Conservation (phyloP, 2,329 filamentous ascomycete genomes). For the Venturia carpophila region DNA sequence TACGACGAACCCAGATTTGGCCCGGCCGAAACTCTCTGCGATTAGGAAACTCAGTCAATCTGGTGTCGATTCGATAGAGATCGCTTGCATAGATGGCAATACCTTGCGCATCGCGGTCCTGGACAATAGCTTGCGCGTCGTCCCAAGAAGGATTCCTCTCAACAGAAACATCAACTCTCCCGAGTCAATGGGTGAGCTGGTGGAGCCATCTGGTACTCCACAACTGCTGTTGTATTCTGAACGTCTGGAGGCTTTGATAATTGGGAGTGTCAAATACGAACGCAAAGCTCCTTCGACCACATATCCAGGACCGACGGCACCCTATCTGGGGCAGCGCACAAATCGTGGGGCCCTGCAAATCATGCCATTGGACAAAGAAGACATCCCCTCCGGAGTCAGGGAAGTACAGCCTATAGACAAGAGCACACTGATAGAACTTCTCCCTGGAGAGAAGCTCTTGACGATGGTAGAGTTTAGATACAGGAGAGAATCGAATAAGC, state of each 20-base stretch:
- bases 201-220: constrained; percentile 30
- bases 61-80: neutral
- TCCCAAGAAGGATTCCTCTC: constrained; percentile 1
- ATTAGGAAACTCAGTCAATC: neutral
- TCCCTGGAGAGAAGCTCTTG: constrained; percentile 6
- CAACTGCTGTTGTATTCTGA: constrained; percentile 38
- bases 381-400: constrained; percentile 2
- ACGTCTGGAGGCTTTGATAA: constrained; percentile 41
- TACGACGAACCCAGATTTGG: constrained; percentile 22
- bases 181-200: neutral
- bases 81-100: constrained; percentile 7
- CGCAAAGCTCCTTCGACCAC: constrained; percentile 23
- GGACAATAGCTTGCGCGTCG: neutral
- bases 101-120: constrained; percentile 4
- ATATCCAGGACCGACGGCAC: constrained; percentile 22
- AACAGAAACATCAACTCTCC: neutral
- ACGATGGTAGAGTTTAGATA: constrained; percentile 10
- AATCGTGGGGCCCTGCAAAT: constrained; percentile 10
- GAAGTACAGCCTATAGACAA: constrained; percentile 24
- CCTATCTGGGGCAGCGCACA: constrained; percentile 24
- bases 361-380: constrained; percentile 9
- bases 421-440: constrained; percentile 19
- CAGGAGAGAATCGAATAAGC: neutral
- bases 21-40: constrained; percentile 4
- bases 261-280: constrained; percentile 37